Conservation (phyloP, 2,329 filamentous ascomycete genomes). For the Beauveria asiatica region DNA sequence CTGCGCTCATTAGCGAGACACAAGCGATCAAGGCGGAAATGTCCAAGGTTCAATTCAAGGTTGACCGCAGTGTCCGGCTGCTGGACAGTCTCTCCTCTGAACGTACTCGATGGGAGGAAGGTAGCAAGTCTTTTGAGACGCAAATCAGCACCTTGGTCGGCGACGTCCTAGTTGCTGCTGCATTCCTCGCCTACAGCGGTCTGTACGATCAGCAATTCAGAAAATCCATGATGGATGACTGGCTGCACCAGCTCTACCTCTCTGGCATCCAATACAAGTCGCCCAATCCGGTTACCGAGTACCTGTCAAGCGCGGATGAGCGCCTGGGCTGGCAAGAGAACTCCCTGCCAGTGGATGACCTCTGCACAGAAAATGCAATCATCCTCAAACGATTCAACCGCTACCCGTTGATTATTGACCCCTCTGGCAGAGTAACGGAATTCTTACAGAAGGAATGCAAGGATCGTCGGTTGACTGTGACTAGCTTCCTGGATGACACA, state of each 20-base stretch:
- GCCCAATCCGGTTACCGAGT: constrained; percentile 91
- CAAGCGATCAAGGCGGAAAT: constrained; percentile 97
- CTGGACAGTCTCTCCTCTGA: constrained; percentile 94
- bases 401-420: constrained; percentile 96
- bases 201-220: constrained; percentile 97
- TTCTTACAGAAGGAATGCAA: constrained; percentile 94
- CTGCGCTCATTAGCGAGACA: constrained; percentile 89
- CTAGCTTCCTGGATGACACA: constrained; percentile 94
- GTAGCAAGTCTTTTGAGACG: constrained; percentile 95
- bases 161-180: constrained; percentile 91
- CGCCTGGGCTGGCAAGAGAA: constrained; percentile 92
- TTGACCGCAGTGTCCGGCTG: constrained; percentile 87
- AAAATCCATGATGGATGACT: constrained; percentile 96
- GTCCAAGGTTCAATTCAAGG: constrained; percentile 94
- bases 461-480: constrained; percentile 87
- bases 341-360: constrained; percentile 84
- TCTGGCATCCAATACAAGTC: constrained; percentile 93
- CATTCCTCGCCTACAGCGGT: constrained; percentile 93
- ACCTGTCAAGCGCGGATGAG: constrained; percentile 92
- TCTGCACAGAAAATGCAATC: constrained; percentile 98
- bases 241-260: constrained; percentile 83
- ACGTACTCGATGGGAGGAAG: constrained; percentile 87
- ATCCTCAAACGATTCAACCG: constrained; percentile 96
- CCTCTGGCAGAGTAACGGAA: constrained; percentile 87
- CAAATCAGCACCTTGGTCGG: constrained; percentile 95